phyloP scores from a whole-genome alignment of 805 yeast species.

The Wickerhamiella bombiphila region DNA sequence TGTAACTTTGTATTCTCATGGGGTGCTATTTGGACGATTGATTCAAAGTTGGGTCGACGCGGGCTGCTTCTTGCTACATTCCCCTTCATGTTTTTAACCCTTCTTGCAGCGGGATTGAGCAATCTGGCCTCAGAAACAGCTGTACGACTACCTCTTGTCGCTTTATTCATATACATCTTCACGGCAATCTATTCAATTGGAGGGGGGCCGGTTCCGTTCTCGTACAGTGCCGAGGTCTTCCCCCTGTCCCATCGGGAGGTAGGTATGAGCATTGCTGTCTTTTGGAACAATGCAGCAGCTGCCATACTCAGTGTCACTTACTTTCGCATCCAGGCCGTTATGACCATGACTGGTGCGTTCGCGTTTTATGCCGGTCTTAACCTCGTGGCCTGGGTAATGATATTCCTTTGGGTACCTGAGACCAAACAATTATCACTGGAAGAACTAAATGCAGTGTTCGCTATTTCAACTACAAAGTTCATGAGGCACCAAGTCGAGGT shows the following conservation, averaged over 20 bases:
- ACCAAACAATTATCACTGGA: conserved; percentile 58
- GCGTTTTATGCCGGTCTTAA: conserved; percentile 89
- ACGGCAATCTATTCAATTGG: conserved; percentile 65
- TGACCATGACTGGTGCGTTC: conserved; percentile 72
- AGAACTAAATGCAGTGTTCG: conserved; percentile 59
- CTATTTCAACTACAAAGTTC: conserved; percentile 37
- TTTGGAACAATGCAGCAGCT: conserved; percentile 36
- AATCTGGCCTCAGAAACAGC: conserved; percentile 45
- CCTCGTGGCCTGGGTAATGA: conserved; percentile 51
- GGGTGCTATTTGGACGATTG: conserved; percentile 70
- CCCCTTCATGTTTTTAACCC: conserved; percentile 42
- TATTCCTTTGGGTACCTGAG: conserved; percentile 40
- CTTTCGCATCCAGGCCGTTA: conserved; percentile 53
- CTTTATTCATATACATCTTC: conserved; percentile 60
- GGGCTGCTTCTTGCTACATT: conserved; percentile 39
- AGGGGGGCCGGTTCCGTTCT: conserved; percentile 82
- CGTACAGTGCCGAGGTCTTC: conserved; percentile 61
- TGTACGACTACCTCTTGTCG: conserved; percentile 46
- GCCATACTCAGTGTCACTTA: conserved; percentile 56
- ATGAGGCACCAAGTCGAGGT: conserved; percentile 32
- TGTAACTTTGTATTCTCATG: conserved; percentile 67
- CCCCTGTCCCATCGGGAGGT: conserved; percentile 14
- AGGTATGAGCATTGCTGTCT: conserved; percentile 24
- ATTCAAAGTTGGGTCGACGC: conserved; percentile 53
- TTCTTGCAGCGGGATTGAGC: conserved; percentile 40